Base-by-base conservation (phyloP, 2,329 filamentous ascomycete genomes). In the Fonsecaea pedrosoi region DNA sequence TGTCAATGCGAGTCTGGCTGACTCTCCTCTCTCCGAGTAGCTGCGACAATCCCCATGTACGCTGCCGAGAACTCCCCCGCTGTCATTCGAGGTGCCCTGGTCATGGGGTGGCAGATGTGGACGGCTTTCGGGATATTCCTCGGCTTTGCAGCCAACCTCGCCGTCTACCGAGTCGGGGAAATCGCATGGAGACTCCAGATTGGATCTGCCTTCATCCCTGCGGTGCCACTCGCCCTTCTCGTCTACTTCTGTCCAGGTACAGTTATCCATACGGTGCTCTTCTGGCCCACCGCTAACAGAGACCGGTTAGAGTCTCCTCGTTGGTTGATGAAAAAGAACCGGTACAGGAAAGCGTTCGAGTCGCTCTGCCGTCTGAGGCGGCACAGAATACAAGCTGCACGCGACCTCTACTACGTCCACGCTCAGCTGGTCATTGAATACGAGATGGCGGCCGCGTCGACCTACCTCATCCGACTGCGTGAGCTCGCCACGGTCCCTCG, bases 181-280 rank as follows among this genome's bases (percentile, higher is more conserved):
- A 84, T 88, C 35, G 80, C 85, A 6, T 91, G 88, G 89, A 81
- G 89, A 50, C 78, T 90, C 21, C 87, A 89, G 73, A 77, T 90
- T 4, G 87, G 83, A 10, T 88, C 87, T 1, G 87, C 89, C 2
- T 87, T 90, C 58, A 85, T 90, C 34, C 88, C 88, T 1, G 86
- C 88, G 0, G 76, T 91, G 1, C 86, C 87, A 3, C 79, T 91
- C 7, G 74, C 87, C 4, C 18, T 85, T 5, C 81, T 83, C 40
- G 80, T 89, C 34, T 90, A 79, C 70, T 84, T 89, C 72, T 89
- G 87, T 69, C 87, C 87, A 0, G 87, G 45, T 50, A 50, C 5
- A 84, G 63, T 80, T 77, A 1, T 81, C 81, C 35, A 73, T 82
- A 67, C 58, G 30, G 1, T 2, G 38, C 9, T 6, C 18, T 35